Conservation (phyloP, 2,329 filamentous ascomycete species). For the Botryotinia calthae region DNA sequence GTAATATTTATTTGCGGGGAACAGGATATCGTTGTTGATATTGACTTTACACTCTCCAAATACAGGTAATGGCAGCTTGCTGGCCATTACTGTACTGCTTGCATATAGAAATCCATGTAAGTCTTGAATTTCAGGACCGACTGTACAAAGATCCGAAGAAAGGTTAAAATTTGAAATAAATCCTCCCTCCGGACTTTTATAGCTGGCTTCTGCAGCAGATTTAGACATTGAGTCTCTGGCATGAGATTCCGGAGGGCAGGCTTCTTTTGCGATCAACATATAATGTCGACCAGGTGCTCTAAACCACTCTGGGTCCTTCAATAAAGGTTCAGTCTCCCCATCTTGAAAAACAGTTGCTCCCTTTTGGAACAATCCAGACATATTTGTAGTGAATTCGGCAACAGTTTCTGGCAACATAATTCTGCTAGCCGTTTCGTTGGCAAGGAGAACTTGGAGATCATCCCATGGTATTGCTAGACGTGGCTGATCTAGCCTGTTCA, state of each 20-base stretch:
- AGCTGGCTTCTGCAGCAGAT: slow-evolving; percentile 39
- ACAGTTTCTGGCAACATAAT: slow-evolving; percentile 44
- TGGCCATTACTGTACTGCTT: slow-evolving; percentile 50
- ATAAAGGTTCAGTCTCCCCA: slow-evolving; percentile 24
- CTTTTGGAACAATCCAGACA: slow-evolving; percentile 36
- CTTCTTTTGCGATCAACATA: slow-evolving; percentile 57
- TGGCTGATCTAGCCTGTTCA: slow-evolving; percentile 64
- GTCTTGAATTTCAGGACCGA: slow-evolving; percentile 50
- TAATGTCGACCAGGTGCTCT: slow-evolving; percentile 47
- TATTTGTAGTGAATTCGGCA: slow-evolving; percentile 45
- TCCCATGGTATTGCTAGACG: slow-evolving; percentile 60
- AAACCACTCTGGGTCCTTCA: slow-evolving; percentile 32
- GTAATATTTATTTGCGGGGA: slow-evolving; percentile 65
- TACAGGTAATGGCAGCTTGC: slow-evolving; percentile 55
- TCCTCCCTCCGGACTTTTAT: slow-evolving; percentile 48
- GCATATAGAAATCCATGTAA: slow-evolving; percentile 58
- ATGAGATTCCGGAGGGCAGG: slow-evolving; percentile 56
- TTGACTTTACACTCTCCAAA: slow-evolving; percentile 63
- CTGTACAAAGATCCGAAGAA: slow-evolving; percentile 55
- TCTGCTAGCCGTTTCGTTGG: slow-evolving; percentile 47
- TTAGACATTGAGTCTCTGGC: slow-evolving; percentile 43
- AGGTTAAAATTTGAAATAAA: slow-evolving; percentile 58
- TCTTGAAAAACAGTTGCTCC: slow-evolving; percentile 29
- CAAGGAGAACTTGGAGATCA: slow-evolving; percentile 51
- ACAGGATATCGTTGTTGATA: slow-evolving; percentile 62